These are phyloP conservation scores for Russula foetens DNA, from an alignment of 768 basidiomycete genomes.

Conservation along the genomic window DNA sequence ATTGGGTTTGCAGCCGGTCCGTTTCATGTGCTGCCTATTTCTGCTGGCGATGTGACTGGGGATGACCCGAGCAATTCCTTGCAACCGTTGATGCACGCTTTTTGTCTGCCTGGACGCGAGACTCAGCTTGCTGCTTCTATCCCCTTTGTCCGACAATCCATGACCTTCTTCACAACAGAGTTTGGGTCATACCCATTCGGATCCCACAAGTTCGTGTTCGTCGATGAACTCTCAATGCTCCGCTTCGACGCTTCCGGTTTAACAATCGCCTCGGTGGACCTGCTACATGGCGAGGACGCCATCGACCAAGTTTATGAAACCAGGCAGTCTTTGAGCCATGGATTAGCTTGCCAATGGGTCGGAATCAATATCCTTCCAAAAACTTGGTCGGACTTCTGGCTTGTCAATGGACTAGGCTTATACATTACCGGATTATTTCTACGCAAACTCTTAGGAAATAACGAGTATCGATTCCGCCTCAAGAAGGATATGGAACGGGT, in stretches of 20 bases:
- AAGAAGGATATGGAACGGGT: slow-evolving; percentile 97
- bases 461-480: slow-evolving; percentile 91
- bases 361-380: slow-evolving; percentile 95
- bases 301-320: slow-evolving; percentile 93
- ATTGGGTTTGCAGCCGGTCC: slow-evolving; percentile 94
- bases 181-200: slow-evolving; percentile 95
- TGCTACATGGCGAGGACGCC: slow-evolving; percentile 79
- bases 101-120: slow-evolving; percentile 89
- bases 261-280: slow-evolving; percentile 68
- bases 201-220: slow-evolving; percentile 91
- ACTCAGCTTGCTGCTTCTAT: slow-evolving; percentile 60
- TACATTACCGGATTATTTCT: slow-evolving; percentile 88
- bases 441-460: slow-evolving; percentile 83
- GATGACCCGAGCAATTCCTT: slow-evolving; percentile 53
- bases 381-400: slow-evolving; percentile 90
- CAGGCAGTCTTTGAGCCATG: slow-evolving; percentile 76
- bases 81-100: slow-evolving; percentile 78
- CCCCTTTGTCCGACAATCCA: slow-evolving; percentile 73
- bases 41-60: slow-evolving; percentile 50
- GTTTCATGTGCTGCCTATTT: slow-evolving; percentile 70
- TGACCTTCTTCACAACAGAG: slow-evolving; percentile 87
- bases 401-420: slow-evolving; percentile 88
- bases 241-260: slow-evolving; percentile 83
- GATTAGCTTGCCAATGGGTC: slow-evolving; percentile 92
- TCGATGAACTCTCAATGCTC: slow-evolving; percentile 77